A percentile compares a stretch with the other conserved stretches of the same genome.
These are phyloP conservation scores for Linum lewisii DNA, from an alignment of 345 rosid genomes.

Conservation along the genomic window DNA sequence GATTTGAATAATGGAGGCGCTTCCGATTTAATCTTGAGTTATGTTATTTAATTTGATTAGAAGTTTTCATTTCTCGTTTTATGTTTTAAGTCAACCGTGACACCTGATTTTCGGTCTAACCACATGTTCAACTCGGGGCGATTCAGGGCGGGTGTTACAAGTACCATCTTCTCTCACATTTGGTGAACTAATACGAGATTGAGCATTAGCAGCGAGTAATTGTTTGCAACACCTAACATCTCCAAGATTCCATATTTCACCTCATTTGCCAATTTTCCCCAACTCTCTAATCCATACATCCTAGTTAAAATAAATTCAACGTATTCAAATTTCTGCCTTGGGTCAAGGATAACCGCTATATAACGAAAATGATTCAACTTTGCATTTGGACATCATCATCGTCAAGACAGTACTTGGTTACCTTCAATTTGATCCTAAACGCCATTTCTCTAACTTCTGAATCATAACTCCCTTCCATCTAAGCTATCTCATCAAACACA, in stretches of 20 bases:
- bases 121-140: too few species aligned
- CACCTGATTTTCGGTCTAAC: too few species aligned
- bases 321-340: conserved; percentile 1
- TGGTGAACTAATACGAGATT: too few species aligned
- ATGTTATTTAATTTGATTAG: too few species aligned
- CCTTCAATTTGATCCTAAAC: conserved; percentile 3
- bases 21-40: too few species aligned
- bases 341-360: conserved; percentile 2
- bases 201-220: not conserved
- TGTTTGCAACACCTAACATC: not conserved
- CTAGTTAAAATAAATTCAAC: not conserved
- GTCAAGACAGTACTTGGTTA: conserved; percentile 7
- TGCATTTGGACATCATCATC: not conserved
- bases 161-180: too few species aligned
- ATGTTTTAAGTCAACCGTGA: too few species aligned
- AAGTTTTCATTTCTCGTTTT: too few species aligned
- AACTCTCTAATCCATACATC: not conserved
- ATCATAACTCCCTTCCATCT: not conserved
- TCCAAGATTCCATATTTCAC: not conserved
- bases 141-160: too few species aligned
- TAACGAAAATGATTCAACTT: conserved; percentile 3
- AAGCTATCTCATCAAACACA: not conserved
- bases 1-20: too few species aligned
- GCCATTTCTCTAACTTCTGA: not conserved
- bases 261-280: not conserved